Evolutionary conservation across 306 rosid genomes (phyloP).

Genomic region (Prunus mongolica): DNA sequence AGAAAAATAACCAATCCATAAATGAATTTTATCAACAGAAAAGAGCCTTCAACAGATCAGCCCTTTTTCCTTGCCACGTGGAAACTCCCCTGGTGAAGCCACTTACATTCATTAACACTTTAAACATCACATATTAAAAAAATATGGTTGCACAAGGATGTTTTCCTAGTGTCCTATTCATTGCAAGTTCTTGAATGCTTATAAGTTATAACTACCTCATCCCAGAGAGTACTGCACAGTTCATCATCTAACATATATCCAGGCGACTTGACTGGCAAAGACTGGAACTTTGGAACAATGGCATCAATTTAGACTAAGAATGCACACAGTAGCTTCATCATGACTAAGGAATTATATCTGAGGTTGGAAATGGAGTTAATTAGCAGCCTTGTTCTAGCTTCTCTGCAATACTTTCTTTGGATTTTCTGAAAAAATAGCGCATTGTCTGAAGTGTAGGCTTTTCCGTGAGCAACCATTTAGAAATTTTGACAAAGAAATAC

Average conservation of each 20-base stretch:
- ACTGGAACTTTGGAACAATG: background rate
- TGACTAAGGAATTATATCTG: background rate
- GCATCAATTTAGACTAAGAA: background rate
- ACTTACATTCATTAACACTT: background rate
- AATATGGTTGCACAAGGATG: background rate
- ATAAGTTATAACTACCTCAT: background rate
- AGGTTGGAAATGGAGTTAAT: background rate
- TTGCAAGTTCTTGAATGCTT: background rate
- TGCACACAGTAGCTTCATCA: background rate
- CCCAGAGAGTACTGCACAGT: constrained; percentile 1
- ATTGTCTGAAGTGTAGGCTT: background rate
- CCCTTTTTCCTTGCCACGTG: background rate
- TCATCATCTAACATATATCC: background rate
- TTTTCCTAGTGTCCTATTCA: background rate
- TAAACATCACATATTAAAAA: background rate
- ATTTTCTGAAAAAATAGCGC: background rate
- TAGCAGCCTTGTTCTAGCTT: background rate
- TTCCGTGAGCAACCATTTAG: background rate
- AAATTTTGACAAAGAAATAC: background rate
- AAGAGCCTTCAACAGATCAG: too few species aligned
- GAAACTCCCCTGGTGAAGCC: background rate
- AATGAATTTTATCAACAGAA: background rate
- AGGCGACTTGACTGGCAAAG: background rate
- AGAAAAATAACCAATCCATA: constrained; percentile 1
- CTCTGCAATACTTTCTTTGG: background rate